These are phyloP conservation scores for Penicillium fuscoglaucum DNA, from an alignment of 2,329 filamentous ascomycete genomes.

Conservation along the genomic window DNA sequence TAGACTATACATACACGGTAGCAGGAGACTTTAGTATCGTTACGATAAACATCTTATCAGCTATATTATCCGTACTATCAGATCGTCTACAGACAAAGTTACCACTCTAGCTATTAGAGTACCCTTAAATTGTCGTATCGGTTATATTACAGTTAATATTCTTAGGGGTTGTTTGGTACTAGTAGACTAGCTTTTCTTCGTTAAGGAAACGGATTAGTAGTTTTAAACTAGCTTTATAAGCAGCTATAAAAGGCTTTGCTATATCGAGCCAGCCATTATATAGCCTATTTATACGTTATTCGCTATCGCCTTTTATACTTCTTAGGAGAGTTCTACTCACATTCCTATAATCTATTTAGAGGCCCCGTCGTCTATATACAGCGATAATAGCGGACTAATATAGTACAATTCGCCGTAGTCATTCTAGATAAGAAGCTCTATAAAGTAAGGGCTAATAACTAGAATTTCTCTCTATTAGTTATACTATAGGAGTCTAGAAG, in stretches of 20 bases:
- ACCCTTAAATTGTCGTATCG: constrained; percentile 50
- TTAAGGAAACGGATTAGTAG: constrained; percentile 41
- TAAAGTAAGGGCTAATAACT: constrained; percentile 46
- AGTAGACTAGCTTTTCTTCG: constrained; percentile 55
- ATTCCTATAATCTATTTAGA: constrained; percentile 55
- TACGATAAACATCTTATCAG: constrained; percentile 55
- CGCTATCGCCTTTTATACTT: background rate
- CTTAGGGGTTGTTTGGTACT: constrained; percentile 55
- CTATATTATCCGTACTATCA: constrained; percentile 52
- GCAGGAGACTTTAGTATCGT: constrained; percentile 50
- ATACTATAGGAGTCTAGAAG: constrained; percentile 47
- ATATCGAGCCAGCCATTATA: constrained; percentile 57
- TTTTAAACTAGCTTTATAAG: constrained; percentile 51
- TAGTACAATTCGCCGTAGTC: constrained; percentile 57
- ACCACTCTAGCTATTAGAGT: constrained; percentile 48
- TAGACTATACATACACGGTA: constrained; percentile 49
- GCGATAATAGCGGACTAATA: constrained; percentile 50
- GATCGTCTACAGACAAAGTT: constrained; percentile 56
- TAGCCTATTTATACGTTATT: constrained; percentile 35
- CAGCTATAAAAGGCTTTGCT: constrained; percentile 55
- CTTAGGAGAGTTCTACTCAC: constrained; percentile 27
- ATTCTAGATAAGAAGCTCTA: too few species aligned
- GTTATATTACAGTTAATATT: constrained; percentile 52
- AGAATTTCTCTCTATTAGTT: constrained; percentile 47
- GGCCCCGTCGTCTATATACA: constrained; percentile 38